Evolutionary conservation across 202 grass and related monocot genomes (phyloP).

Genomic region (Zoysia matrella): DNA sequence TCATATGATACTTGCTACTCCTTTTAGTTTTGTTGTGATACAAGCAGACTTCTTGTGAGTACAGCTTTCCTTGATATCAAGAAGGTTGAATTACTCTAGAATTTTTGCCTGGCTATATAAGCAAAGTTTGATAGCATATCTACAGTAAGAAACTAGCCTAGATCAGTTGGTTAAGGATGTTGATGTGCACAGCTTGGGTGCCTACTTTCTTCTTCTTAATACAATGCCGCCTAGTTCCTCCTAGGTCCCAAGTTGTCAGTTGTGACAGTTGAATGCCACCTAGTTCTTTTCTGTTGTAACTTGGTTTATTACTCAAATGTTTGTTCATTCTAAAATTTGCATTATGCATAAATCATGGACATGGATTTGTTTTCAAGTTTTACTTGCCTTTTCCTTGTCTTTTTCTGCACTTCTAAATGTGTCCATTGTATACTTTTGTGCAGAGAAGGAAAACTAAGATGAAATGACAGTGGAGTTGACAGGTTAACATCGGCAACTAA

Average conservation of each 20-base stretch:
- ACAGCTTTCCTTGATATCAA: constrained; percentile 2
- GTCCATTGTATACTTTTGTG: neutral
- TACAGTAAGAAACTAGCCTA: neutral
- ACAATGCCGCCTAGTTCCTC: too few relatives aligned
- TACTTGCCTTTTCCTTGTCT: neutral
- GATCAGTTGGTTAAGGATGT: too few relatives aligned
- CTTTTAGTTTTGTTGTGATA: neutral
- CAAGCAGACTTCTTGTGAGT: neutral
- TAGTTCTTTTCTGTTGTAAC: neutral
- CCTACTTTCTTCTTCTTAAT: neutral
- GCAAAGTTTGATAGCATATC: neutral
- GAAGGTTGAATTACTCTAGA: neutral
- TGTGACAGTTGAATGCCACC: neutral
- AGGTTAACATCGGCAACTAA: constrained; percentile 30
- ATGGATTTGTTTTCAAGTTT: neutral
- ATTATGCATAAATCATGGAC: constrained; percentile 7
- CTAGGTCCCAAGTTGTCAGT: neutral
- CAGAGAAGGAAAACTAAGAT: constrained; percentile 49
- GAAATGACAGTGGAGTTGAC: constrained; percentile 9
- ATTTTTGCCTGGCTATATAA: neutral
- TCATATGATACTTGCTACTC: neutral
- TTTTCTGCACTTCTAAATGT: neutral
- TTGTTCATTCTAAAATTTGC: neutral
- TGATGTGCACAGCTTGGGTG: neutral
- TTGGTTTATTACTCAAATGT: neutral